Evolutionary conservation across 2,329 filamentous ascomycete genomes (phyloP).

Genomic region (Claviceps humidiphila): DNA sequence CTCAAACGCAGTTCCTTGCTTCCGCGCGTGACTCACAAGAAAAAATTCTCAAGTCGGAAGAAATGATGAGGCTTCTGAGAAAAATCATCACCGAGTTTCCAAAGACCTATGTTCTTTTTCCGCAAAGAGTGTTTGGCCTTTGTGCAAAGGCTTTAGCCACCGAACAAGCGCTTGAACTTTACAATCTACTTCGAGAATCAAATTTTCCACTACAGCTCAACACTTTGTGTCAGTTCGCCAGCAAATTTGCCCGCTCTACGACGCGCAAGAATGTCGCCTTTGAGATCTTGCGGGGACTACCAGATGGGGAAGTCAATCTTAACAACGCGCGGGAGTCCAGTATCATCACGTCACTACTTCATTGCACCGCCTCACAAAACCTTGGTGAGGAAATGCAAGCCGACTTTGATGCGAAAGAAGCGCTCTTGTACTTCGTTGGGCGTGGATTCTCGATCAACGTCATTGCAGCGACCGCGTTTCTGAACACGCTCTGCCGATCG

Average conservation of each 20-base stretch:
- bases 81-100: constrained; percentile 18
- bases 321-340: constrained; percentile 35
- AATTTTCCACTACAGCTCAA: constrained; percentile 23
- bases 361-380: constrained; percentile 12
- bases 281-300: constrained; percentile 23
- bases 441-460: constrained; percentile 51
- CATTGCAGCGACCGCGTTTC: constrained; percentile 50
- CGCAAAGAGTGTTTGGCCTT: constrained; percentile 25
- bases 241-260: constrained; percentile 26
- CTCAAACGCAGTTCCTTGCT: constrained; percentile 10
- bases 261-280: constrained; percentile 29
- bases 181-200: constrained; percentile 18
- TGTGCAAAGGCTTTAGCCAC: constrained; percentile 17
- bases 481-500: constrained; percentile 55
- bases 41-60: constrained; percentile 14
- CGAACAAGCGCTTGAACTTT: constrained; percentile 22
- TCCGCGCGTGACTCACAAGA: constrained; percentile 11
- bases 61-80: constrained; percentile 16
- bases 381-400: constrained; percentile 8
- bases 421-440: constrained; percentile 33
- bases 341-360: constrained; percentile 47
- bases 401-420: constrained; percentile 18
- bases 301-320: constrained; percentile 29
- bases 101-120: constrained; percentile 20
- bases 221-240: constrained; percentile 35